Evolutionary conservation across 169 alveolate genomes (phyloP), one percentile per base, ranked within the genome.

Genomic region (Nephromyces sp.): DNA sequence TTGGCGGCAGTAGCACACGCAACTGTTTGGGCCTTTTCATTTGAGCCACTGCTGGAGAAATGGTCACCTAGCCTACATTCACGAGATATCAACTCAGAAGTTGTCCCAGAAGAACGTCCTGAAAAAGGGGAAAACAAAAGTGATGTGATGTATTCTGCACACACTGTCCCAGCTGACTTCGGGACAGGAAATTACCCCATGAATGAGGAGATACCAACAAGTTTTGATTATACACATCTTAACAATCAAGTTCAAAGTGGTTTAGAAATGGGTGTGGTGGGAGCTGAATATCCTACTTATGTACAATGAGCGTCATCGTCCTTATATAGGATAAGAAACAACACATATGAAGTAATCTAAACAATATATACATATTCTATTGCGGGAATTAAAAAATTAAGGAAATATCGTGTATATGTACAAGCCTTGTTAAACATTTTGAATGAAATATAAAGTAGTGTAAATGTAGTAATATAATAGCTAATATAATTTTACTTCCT

Each of bases 41-140:
- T 89, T 72, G 94, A 89, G 86, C 93, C 94, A 2, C 74, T 89
- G 66, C 75, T 89, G 71, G 89, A 83, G 57, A 86, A 89, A 77
- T 87, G 92, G 92, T 80, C 94, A 6, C 93, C 94, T 0, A 85
- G 86, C 61, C 82, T 89, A 61, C 94, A 89, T 84, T 82, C 87
- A 63, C 78, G 94, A 52, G 92, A 87, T 66, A 86, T 89, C 27
- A 89, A 89, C 73, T 62, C 80, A 3, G 80, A 74, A 62, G 65
- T 74, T 30, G 31, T 74, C 70, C 80, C 74, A 22, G 35, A 69
- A 2, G 64, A 32, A 4, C 51, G 66, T 32, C 24, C n/a, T 2
- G 34, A 30, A 4, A 25, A 66, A 66, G 5, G 61, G 3, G 64
- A 25, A 6, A 32, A 34, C 70, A 43, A 43, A 1, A 29, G 27